Evolutionary conservation across 108 stramenopile species (phyloP), one percentile per base, ranked within the genome.

Genomic region (Skeletonema costatum): DNA sequence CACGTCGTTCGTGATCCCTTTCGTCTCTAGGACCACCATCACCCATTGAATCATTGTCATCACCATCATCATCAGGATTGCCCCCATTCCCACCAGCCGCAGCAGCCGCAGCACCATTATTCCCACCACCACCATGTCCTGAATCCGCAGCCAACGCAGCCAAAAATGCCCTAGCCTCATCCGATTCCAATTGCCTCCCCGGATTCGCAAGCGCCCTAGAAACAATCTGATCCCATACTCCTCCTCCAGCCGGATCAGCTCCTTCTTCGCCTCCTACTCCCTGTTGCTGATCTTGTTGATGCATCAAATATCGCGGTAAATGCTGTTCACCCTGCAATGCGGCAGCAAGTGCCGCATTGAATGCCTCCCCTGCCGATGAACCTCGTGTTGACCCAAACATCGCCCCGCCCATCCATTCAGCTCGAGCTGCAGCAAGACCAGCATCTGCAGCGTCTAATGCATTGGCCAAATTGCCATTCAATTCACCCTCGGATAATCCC

Each of bases 1-100:
- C 74, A 25, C 79, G 78, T 21, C 75, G 77, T 6, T 76, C 70
- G 2, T 77, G 69, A 44, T 83, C 83, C 39, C 71, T 51, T 17
- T 62, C 70, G 35, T 72, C 25, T 4, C 17, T 35, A 32, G n/a
- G 56, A 31, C 16, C 66, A 39, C 31, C 73, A 35, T 32, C 75
- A 17, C 38, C 66, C 42, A 25, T 48, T 29, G 48, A 75, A 60
- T 46, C 69, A 51, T 61, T 46, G 30, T 56, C 44, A 31, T 36
- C 78, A 25, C 41, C 48, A 16, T 61, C 64, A 12, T 44, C 78
- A 12, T 58, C 82, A 36, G 58, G 68, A 66, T 77, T 76, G 14
- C 75, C 56, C 44, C 73, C 68, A 29, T 65, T 66, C 14, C 74
- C 66, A 53, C 32, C 70, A 41, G 17, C 75, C 64, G 14, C 66